Conservation (phyloP, 2,329 filamentous ascomycete species). For the Alternaria longipes region DNA sequence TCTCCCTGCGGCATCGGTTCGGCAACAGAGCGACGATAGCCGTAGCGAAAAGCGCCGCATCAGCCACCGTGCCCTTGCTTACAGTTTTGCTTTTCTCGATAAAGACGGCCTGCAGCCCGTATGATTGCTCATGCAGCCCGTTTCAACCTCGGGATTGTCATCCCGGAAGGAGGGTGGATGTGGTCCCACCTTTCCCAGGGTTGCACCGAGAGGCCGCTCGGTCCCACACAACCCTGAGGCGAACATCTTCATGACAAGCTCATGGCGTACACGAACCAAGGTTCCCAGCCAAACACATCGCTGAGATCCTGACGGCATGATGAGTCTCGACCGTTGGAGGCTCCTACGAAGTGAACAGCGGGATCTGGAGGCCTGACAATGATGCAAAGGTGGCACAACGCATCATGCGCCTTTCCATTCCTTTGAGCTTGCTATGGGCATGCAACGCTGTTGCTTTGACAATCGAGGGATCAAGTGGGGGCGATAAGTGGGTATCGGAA, state of each 20-base stretch:
- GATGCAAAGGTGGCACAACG: constrained; percentile 11
- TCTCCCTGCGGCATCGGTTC: constrained; percentile 5
- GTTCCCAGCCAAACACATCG: background rate
- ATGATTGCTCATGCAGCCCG: constrained; percentile 19
- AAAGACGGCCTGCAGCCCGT: constrained; percentile 11
- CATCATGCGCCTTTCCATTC: constrained; percentile 15
- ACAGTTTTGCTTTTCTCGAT: constrained; percentile 11
- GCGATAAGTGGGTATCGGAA: constrained; percentile 10
- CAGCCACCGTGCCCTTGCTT: constrained; percentile 11
- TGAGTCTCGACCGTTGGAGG: background rate
- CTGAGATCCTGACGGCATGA: background rate
- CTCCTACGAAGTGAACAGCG: constrained; percentile 7
- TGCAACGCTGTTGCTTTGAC: constrained; percentile 15
- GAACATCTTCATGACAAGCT: constrained; percentile 14
- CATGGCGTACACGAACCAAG: constrained; percentile 11
- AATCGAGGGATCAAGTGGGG: constrained; percentile 16
- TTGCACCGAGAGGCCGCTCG: constrained; percentile 18
- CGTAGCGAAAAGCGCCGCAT: constrained; percentile 16
- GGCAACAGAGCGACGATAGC: constrained; percentile 7
- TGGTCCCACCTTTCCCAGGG: constrained; percentile 20
- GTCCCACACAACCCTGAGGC: constrained; percentile 11
- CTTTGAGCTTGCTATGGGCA: constrained; percentile 4
- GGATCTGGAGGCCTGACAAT: background rate
- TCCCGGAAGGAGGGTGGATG: constrained; percentile 8
- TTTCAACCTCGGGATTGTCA: constrained; percentile 18